These are phyloP conservation scores for Tuber umbilicatum DNA, from an alignment of 495 filamentous ascomycete genomes.

Conservation along the genomic window DNA sequence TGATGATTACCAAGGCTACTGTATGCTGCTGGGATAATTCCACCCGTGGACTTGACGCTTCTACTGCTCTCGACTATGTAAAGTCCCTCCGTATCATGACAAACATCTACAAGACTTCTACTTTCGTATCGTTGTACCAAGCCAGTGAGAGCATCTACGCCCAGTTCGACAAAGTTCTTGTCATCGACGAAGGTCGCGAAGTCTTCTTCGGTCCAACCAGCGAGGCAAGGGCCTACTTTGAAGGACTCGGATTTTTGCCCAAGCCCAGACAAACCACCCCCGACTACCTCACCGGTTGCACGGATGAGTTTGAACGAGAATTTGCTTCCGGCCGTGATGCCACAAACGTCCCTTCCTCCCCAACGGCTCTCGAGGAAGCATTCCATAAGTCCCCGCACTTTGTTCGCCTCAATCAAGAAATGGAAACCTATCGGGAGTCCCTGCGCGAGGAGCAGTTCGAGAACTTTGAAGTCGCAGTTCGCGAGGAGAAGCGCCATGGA, in stretches of 20 bases:
- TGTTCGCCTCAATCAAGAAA: conserved; percentile 55
- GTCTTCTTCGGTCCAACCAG: conserved; percentile 70
- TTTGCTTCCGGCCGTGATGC: conserved; percentile 59
- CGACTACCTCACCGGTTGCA: conserved; percentile 79
- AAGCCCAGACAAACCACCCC: conserved; percentile 78
- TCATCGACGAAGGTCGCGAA: conserved; percentile 70
- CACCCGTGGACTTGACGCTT: conserved; percentile 76
- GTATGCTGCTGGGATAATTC: conserved; percentile 78
- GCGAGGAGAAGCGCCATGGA: conserved; percentile 67
- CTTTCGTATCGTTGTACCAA: conserved; percentile 76
- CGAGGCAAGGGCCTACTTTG: conserved; percentile 71
- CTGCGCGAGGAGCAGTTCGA: conserved; percentile 59
- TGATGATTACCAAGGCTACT: conserved; percentile 65
- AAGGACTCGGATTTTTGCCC: conserved; percentile 68
- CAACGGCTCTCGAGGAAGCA: conserved; percentile 58
- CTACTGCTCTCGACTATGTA: conserved; percentile 59
- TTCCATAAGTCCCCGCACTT: conserved; percentile 60
- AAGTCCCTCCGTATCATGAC: conserved; percentile 72
- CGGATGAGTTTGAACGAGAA: conserved; percentile 73
- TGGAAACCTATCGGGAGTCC: conserved; percentile 57
- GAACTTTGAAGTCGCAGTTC: conserved; percentile 70
- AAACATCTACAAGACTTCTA: conserved; percentile 69
- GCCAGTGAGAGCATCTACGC: conserved; percentile 77
- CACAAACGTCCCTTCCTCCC: conserved; percentile 59
- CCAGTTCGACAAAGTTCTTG: conserved; percentile 80